Evolutionary conservation across 2,329 filamentous ascomycete species (phyloP), one percentile per base, ranked within the genome.

Genomic region (Cladobotryum mycophilum): DNA sequence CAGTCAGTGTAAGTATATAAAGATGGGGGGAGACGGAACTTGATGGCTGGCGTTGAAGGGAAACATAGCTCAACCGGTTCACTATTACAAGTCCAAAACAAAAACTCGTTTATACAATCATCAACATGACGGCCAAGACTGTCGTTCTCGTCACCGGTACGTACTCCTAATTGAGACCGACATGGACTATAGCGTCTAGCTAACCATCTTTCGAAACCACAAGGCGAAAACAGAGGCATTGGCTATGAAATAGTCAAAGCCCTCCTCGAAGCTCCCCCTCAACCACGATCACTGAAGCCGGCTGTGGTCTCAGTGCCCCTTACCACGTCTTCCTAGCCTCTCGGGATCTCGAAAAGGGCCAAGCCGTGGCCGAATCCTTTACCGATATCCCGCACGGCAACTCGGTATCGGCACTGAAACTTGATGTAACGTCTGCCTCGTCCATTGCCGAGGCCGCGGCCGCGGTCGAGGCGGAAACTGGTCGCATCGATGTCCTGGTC

Each of bases 301-400:
- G 20, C 20, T 41, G 2, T n/a, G 40, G 40, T 13, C 15, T 18
- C n/a, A 18, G 17, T 12, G 5, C 18, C 17, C 53, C 66, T 12
- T 69, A 69, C 55, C 67, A 74, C 50, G 59, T 74, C 47, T 57
- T 74, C 25, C 62, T 75, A 17, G 67, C 63, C 17, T 57, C 57
- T 37, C 66, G 72, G n/a, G 53, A 51, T 38, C 14, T 42, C 14
- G 61, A 68, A 22, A 73, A 71, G 54, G 71, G 69, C 44, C 47
- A 64, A 5, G 62, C 69, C 43, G 71, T 74, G 50, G 73, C 77
- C 56, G 66, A 62, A 37, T 61, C 58, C 38, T 73, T 87, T 47
- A 78, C 25, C 25, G 9, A 82, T 55, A 75, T 85, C 40, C 69
- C 84, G 13, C 69, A 80, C 67, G 78, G 75, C 66, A 77, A 76